Evolutionary conservation across 2,329 filamentous ascomycete species (phyloP).

Genomic region (Aspergillus aculeatinus): DNA sequence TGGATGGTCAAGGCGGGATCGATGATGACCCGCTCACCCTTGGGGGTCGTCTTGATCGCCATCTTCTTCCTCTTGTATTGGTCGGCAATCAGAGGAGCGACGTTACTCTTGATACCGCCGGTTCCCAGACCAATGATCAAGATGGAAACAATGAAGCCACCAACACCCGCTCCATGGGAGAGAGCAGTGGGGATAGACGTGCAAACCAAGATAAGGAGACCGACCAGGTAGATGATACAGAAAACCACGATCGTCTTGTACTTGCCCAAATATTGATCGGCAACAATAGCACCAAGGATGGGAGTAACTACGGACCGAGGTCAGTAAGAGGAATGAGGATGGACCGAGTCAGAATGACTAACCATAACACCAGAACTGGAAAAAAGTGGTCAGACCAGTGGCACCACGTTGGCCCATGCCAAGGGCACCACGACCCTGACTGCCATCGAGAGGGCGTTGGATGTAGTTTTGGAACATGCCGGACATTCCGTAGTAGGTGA

Average conservation of each 20-base stretch:
- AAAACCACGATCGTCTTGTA: constrained; percentile 61
- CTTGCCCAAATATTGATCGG: constrained; percentile 61
- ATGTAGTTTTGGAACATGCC: constrained; percentile 60
- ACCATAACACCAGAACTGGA: constrained; percentile 57
- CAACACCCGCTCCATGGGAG: constrained; percentile 51
- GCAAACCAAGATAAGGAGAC: constrained; percentile 54
- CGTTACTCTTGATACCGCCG: constrained; percentile 69
- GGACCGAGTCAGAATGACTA: constrained; percentile 9
- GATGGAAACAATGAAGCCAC: constrained; percentile 56
- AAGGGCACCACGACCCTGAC: constrained; percentile 41
- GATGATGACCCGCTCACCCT: constrained; percentile 60
- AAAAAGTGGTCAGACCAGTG: constrained; percentile 53
- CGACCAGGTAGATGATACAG: constrained; percentile 58
- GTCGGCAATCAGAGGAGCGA: constrained; percentile 61
- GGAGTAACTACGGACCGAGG: constrained; percentile 48
- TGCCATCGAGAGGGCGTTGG: constrained; percentile 41
- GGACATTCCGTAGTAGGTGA: constrained; percentile 58
- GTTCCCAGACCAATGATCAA: constrained; percentile 66
- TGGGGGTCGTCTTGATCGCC: constrained; percentile 44
- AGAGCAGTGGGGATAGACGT: constrained; percentile 56
- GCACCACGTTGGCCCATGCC: constrained; percentile 47
- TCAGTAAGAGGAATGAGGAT: constrained; percentile 3
- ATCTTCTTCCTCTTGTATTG: constrained; percentile 62
- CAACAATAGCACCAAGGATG: constrained; percentile 58
- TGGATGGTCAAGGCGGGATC: constrained; percentile 67